phyloP scores from a whole-genome alignment of 164 flowering plant genomes.

The Vitis vinifera region DNA sequence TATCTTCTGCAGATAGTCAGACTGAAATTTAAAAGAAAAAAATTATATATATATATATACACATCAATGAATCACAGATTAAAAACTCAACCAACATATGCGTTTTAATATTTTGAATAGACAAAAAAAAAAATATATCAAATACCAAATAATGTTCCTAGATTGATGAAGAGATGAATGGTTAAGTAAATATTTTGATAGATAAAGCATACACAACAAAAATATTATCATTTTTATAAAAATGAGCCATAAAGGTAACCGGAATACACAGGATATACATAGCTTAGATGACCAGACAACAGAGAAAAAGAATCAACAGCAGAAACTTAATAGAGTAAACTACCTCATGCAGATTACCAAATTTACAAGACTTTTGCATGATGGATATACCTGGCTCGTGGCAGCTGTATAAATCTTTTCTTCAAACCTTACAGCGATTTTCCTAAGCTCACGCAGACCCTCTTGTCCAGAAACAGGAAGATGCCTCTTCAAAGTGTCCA shows the following conservation, averaged over 20 bases:
- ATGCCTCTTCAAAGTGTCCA: constrained; percentile 24
- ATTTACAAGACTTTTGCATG: not conserved
- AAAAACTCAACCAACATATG: no score
- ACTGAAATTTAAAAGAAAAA: constrained; percentile 22
- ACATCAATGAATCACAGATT: no score
- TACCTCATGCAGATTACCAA: not conserved
- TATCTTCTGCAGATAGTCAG: constrained; percentile 55
- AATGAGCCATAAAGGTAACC: no score
- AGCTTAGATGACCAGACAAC: not conserved
- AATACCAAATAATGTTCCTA: no score
- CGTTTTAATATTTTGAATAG: no score
- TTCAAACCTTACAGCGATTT: constrained; percentile 30
- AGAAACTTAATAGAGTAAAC: no score
- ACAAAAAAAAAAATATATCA: no score
- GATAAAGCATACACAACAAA: no score
- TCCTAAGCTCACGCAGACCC: constrained; percentile 22
- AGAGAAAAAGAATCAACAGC: not conserved
- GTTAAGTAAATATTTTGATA: no score
- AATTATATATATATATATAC: not conserved
- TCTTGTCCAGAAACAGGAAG: constrained; percentile 25
- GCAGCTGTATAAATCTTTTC: constrained; percentile 23
- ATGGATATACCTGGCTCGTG: constrained; percentile 17
- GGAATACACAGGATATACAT: no score
- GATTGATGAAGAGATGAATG: no score
- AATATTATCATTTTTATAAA: no score